phyloP scores from a whole-genome alignment of 2,329 filamentous ascomycete species.

The Conoideocrella luteorostrata region DNA sequence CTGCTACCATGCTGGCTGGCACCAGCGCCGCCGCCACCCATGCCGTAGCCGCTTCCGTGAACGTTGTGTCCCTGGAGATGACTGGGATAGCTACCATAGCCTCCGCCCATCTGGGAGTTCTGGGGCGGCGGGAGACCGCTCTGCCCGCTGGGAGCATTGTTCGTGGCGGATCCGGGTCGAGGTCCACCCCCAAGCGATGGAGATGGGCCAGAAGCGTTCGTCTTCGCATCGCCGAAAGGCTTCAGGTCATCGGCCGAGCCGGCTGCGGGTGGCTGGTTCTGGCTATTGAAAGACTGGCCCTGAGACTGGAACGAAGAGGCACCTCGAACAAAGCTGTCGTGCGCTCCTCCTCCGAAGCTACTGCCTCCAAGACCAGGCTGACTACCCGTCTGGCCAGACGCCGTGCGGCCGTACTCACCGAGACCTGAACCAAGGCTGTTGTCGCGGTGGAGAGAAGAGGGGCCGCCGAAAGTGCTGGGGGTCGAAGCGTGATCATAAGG shows the following conservation, averaged over 20 bases:
- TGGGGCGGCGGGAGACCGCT: constrained; percentile 51
- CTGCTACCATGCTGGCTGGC: constrained; percentile 47
- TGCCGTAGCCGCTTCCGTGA: constrained; percentile 50
- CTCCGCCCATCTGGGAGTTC: constrained; percentile 45
- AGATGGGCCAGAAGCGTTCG: constrained; percentile 43
- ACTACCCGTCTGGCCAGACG: constrained; percentile 41
- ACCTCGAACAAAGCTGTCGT: constrained; percentile 50
- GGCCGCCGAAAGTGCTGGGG: constrained; percentile 45
- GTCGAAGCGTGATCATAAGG: constrained; percentile 52
- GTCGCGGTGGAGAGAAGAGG: constrained; percentile 48
- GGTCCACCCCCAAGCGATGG: constrained; percentile 47
- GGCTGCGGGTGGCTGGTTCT: constrained; percentile 38
- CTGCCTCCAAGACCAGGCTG: constrained; percentile 44
- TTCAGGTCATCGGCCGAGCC: constrained; percentile 48
- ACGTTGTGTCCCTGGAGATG: constrained; percentile 47
- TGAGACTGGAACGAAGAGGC: constrained; percentile 50
- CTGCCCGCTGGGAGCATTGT: constrained; percentile 43
- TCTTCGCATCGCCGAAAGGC: constrained; percentile 52
- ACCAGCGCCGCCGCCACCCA: constrained; percentile 42
- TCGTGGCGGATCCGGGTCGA: constrained; percentile 52
- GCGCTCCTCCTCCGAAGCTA: constrained; percentile 45
- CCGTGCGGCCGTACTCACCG: constrained; percentile 48
- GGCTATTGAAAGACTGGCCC: constrained; percentile 46
- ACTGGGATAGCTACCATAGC: constrained; percentile 49
- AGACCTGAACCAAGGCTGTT: constrained; percentile 44